A percentile compares a stretch with the other conserved stretches of the same genome.
phyloP scores from a whole-genome alignment of 2,329 filamentous ascomycete genomes.

The Trichoderma sp. region DNA sequence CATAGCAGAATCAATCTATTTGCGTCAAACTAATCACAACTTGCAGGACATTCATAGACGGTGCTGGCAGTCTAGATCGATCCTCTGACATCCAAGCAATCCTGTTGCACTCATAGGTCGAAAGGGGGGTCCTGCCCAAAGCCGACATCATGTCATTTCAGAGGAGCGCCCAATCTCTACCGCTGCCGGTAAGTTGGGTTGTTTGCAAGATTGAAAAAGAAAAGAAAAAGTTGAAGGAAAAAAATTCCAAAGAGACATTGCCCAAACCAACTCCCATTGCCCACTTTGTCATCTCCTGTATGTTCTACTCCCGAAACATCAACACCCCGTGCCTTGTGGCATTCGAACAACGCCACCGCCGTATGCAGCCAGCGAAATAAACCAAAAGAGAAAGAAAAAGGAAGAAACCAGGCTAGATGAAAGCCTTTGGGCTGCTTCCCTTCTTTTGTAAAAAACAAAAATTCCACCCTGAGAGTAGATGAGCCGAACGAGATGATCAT shows the following conservation, averaged over 20 bases:
- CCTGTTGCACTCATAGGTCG: not conserved
- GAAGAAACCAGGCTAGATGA: not conserved
- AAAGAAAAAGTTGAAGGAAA: not conserved
- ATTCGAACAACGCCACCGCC: not conserved
- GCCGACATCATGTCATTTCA: not conserved
- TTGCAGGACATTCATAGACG: constrained; percentile 8
- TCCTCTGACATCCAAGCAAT: not conserved
- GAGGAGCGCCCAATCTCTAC: not conserved
- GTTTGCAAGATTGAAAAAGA: not conserved
- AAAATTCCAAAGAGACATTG: not conserved
- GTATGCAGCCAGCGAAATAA: not conserved
- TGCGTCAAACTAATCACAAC: constrained; percentile 1
- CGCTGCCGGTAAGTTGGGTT: not conserved
- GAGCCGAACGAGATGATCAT: not conserved
- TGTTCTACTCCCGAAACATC: constrained; percentile 2
- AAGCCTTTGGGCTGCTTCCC: not conserved
- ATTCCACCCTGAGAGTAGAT: not conserved
- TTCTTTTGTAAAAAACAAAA: not conserved
- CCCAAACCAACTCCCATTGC: not conserved
- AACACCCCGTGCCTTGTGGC: constrained; percentile 13
- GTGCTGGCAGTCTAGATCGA: constrained; percentile 4
- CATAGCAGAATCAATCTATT: constrained; percentile 13
- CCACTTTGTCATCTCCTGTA: not conserved
- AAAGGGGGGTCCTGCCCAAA: not conserved
- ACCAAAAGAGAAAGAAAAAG: not conserved